Evolutionary conservation across 2,329 filamentous ascomycete species (phyloP).

Genomic region (Lasiodiplodia sp.): DNA sequence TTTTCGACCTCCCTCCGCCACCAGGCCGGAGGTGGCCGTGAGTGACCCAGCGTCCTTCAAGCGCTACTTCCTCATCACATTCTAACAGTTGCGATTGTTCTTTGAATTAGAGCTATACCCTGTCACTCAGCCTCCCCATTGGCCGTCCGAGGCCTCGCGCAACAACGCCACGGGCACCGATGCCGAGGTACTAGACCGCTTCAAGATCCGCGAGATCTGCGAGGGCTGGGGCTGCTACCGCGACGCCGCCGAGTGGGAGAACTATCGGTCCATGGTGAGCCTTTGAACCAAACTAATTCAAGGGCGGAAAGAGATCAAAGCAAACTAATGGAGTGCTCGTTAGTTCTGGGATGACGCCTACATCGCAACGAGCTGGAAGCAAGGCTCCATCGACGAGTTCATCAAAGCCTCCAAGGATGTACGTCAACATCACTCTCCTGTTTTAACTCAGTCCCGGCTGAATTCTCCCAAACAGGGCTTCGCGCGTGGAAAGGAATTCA

Average conservation of each 20-base stretch:
- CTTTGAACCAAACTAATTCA: not conserved
- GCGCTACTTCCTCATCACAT: not conserved
- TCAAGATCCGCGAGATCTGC: constrained; percentile 60
- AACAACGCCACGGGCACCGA: constrained; percentile 55
- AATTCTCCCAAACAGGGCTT: not conserved
- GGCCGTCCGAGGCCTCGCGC: constrained; percentile 28
- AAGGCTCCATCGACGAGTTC: constrained; percentile 41
- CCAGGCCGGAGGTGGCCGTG: constrained; percentile 18
- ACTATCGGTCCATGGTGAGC: constrained; percentile 58
- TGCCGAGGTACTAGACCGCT: constrained; percentile 53
- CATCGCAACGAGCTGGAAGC: constrained; percentile 49
- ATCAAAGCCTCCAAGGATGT: constrained; percentile 34
- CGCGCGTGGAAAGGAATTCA: constrained; percentile 21
- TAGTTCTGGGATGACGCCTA: constrained; percentile 23
- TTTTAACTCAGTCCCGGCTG: no score
- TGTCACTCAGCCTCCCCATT: constrained; percentile 21
- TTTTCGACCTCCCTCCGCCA: constrained; percentile 19
- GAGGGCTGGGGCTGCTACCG: constrained; percentile 64
- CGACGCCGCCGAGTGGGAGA: constrained; percentile 62
- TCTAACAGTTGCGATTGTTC: not conserved
- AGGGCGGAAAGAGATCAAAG: not conserved
- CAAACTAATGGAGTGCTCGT: no score
- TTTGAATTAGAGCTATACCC: constrained; percentile 9
- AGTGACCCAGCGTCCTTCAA: not conserved
- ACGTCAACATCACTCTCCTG: constrained; percentile 30